Conservation (phyloP, 345 rosid species). For the Eucalyptus brandiana region DNA sequence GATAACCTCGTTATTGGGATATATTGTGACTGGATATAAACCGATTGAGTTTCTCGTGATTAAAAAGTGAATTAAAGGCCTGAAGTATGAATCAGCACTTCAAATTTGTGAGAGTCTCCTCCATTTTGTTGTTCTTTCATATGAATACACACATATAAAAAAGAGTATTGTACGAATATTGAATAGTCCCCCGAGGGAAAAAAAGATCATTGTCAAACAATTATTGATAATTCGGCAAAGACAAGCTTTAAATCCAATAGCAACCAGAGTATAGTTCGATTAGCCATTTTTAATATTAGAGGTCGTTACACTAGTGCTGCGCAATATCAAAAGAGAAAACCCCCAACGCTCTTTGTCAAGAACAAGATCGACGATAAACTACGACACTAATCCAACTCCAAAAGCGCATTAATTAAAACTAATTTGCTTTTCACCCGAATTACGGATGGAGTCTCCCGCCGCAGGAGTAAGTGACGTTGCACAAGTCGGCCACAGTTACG, state of each 20-base stretch:
- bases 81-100: neutral
- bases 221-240: neutral
- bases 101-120: neutral
- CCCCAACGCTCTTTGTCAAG: neutral
- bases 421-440: neutral
- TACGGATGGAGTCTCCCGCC: conserved; percentile 30
- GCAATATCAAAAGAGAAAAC: neutral
- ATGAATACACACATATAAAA: neutral
- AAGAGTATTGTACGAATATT: neutral
- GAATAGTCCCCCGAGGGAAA: neutral
- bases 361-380: neutral
- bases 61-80: neutral
- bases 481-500: conserved; percentile 31
- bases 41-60: neutral
- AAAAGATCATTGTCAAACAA: neutral
- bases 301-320: neutral
- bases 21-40: neutral
- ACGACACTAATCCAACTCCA: neutral
- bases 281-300: neutral
- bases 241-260: neutral
- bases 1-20: neutral
- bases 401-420: neutral
- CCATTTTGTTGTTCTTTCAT: neutral
- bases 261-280: neutral
- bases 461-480: conserved; percentile 47